These are phyloP conservation scores for Groenewaldozyma sp. DNA, from an alignment of 1,139 yeast species.

Conservation along the genomic window DNA sequence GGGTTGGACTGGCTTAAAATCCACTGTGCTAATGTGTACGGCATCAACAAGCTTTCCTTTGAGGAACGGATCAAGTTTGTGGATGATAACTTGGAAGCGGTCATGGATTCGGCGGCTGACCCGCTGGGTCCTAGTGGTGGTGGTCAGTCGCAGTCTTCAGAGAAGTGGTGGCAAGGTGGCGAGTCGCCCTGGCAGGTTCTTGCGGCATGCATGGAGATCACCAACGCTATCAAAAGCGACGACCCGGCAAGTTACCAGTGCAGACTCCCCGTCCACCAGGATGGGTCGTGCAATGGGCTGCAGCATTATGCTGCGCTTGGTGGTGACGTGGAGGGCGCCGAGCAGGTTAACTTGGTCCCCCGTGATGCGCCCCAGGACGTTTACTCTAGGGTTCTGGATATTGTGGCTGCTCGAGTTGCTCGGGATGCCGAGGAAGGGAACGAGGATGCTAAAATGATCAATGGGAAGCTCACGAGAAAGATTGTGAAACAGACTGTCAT, in stretches of 20 bases:
- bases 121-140: slow-evolving; percentile 45
- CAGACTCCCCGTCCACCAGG: slow-evolving; percentile 90
- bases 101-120: slow-evolving; percentile 57
- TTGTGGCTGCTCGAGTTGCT: slow-evolving; percentile 51
- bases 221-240: slow-evolving; percentile 56
- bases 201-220: slow-evolving; percentile 74
- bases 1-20: slow-evolving; percentile 87
- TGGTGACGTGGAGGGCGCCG: slow-evolving; percentile 60
- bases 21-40: slow-evolving; percentile 81
- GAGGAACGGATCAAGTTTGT: slow-evolving; percentile 65
- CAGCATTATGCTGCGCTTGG: slow-evolving; percentile 74
- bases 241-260: slow-evolving; percentile 72
- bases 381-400: slow-evolving; percentile 68
- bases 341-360: slow-evolving; percentile 54
- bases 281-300: slow-evolving; percentile 70
- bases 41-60: slow-evolving; percentile 76
- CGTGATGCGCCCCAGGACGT: slow-evolving; percentile 39
- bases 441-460: slow-evolving; percentile 42
- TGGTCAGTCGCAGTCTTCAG: slow-evolving; percentile 13
- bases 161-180: slow-evolving; percentile 74
- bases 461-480: slow-evolving; percentile 67
- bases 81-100: slow-evolving; percentile 55
- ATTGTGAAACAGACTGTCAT: slow-evolving; percentile 94
- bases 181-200: slow-evolving; percentile 96
- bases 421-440: slow-evolving; percentile 48